These are phyloP conservation scores for Spinellus fusiger DNA, from an alignment of 192 early-diverging fungal genomes.

Conservation along the genomic window DNA sequence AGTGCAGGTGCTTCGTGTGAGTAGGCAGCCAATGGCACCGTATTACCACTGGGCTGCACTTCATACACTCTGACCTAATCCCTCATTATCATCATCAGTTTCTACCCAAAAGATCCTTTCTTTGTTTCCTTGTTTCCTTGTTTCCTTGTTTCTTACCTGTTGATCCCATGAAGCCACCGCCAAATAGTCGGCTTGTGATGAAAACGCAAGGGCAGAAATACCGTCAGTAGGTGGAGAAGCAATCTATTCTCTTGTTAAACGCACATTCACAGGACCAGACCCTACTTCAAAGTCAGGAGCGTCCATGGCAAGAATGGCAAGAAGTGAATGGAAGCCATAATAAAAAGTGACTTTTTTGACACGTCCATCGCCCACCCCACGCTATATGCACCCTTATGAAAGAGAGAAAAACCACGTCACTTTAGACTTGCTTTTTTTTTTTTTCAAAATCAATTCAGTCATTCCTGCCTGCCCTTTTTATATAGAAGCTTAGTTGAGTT, in stretches of 20 bases:
- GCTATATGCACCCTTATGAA: too few species aligned
- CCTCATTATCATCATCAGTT: background rate
- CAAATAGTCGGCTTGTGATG: constrained; percentile 73
- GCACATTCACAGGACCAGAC: background rate
- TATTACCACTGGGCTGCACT: constrained; percentile 68
- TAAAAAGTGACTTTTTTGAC: too few species aligned
- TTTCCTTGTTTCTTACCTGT: constrained; percentile 33
- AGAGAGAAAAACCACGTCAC: too few species aligned
- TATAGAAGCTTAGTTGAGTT: too few species aligned
- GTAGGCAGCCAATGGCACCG: constrained; percentile 73
- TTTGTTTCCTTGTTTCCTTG: too few species aligned
- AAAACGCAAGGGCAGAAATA: constrained; percentile 79
- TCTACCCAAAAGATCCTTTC: background rate
- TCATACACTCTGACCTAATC: constrained; percentile 87
- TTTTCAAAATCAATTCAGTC: too few species aligned
- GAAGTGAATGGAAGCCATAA: too few species aligned
- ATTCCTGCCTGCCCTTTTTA: too few species aligned
- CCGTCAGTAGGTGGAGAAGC: constrained; percentile 66
- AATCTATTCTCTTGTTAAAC: constrained; percentile 28
- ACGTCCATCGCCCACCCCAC: too few species aligned
- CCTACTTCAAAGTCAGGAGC: constrained; percentile 24
- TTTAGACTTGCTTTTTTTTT: too few species aligned
- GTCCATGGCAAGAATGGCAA: too few species aligned
- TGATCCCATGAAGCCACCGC: constrained; percentile 91
- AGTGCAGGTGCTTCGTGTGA: constrained; percentile 81